These are phyloP conservation scores for Cystoderma amianthinum DNA, from an alignment of 768 basidiomycete genomes.

Conservation along the genomic window DNA sequence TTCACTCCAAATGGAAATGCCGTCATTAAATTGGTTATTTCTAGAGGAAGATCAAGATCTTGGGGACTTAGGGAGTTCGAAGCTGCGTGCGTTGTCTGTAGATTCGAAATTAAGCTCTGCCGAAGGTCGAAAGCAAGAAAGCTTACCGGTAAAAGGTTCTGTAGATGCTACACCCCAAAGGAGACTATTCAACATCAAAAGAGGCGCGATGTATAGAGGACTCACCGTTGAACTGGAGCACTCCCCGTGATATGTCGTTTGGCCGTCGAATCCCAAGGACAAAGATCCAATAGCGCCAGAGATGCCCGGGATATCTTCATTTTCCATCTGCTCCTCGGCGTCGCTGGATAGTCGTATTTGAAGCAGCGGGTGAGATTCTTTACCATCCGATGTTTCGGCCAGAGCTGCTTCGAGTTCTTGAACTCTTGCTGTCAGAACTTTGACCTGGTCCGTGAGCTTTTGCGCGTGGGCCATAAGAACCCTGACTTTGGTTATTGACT, in stretches of 20 bases:
- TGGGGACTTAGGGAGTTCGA: conserved; percentile 7
- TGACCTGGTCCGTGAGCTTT: conserved; percentile 39
- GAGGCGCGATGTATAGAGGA: background rate
- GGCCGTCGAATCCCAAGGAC: conserved; percentile 40
- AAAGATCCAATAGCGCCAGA: conserved; percentile 36
- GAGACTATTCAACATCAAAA: background rate
- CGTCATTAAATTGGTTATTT: conserved; percentile 35
- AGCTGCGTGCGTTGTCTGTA: too few relatives aligned
- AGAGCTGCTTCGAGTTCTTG: conserved; percentile 40
- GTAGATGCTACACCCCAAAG: conserved; percentile 30
- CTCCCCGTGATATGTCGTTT: conserved; percentile 42
- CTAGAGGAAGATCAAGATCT: conserved; percentile 29
- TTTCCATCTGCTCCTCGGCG: conserved; percentile 8
- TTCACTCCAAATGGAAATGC: conserved; percentile 44
- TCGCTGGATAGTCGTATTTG: conserved; percentile 2
- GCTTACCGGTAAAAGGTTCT: conserved; percentile 28
- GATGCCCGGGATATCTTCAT: conserved; percentile 18
- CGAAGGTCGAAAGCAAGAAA: background rate
- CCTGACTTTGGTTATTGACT: conserved; percentile 16
- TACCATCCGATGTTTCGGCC: conserved; percentile 12
- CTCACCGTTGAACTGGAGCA: conserved; percentile 43
- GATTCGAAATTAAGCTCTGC: too few relatives aligned
- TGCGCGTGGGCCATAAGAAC: conserved; percentile 46
- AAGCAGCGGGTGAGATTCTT: conserved; percentile 11
- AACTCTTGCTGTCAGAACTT: conserved; percentile 30